Conservation (phyloP, 139 green algal genomes). For the Closterium sp. region DNA sequence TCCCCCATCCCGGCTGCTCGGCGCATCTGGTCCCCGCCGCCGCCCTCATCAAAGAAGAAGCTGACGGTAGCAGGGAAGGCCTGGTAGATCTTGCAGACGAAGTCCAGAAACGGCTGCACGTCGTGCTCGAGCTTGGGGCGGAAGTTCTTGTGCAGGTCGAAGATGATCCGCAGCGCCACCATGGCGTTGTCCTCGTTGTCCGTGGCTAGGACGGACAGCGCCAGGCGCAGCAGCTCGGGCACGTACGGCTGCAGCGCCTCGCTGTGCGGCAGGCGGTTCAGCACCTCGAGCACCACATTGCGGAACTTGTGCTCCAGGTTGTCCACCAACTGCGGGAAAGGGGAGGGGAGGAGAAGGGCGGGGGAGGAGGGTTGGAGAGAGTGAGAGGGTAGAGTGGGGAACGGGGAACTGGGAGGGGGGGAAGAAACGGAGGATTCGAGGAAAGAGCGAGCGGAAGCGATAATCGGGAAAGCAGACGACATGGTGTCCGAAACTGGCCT, state of each 20-base stretch:
- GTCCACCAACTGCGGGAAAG: slow-evolving; percentile 34
- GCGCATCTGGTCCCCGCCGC: neutral
- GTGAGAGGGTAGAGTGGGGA: too few relatives aligned
- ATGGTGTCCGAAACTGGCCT: too few relatives aligned
- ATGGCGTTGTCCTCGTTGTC: slow-evolving; percentile 92
- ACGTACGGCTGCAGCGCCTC: slow-evolving; percentile 64
- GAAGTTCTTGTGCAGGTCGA: slow-evolving; percentile 89
- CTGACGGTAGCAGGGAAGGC: slow-evolving; percentile 50
- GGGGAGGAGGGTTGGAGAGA: too few relatives aligned
- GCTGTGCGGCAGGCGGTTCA: slow-evolving; percentile 75
- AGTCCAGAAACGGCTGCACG: slow-evolving; percentile 74
- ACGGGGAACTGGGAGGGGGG: too few relatives aligned
- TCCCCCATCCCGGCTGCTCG: neutral
- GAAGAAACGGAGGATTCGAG: too few relatives aligned
- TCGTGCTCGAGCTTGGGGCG: slow-evolving; percentile 63
- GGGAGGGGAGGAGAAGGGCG: neutral
- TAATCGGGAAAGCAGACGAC: too few relatives aligned
- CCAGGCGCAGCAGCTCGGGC: slow-evolving; percentile 64
- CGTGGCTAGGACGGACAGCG: slow-evolving; percentile 63
- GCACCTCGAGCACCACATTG: slow-evolving; percentile 69
- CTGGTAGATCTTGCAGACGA: slow-evolving; percentile 65
- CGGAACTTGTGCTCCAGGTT: slow-evolving; percentile 68
- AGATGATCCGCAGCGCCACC: slow-evolving; percentile 71
- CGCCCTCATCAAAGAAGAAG: slow-evolving; percentile 51
- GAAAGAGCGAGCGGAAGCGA: too few relatives aligned